phyloP scores from a whole-genome alignment of 495 filamentous ascomycete genomes.

The Aspergillus conjunctus region DNA sequence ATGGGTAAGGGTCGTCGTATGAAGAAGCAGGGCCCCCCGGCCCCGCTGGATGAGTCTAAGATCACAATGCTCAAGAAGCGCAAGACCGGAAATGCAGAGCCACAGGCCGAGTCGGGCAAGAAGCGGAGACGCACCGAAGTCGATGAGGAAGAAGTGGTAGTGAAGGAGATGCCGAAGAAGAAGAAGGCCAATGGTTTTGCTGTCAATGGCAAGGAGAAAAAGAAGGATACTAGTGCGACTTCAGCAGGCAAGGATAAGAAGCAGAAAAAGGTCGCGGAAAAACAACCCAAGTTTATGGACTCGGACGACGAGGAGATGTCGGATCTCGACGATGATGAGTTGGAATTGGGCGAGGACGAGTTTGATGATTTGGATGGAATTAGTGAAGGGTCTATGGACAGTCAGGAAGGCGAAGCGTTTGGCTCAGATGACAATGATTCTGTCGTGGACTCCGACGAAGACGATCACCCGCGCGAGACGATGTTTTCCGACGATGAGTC shows the following conservation, averaged over 20 bases:
- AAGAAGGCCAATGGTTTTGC: slow-evolving; percentile 48
- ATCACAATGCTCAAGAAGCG: slow-evolving; percentile 73
- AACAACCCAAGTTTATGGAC: slow-evolving; percentile 49
- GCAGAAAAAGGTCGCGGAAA: slow-evolving; percentile 35
- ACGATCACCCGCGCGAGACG: slow-evolving; percentile 54
- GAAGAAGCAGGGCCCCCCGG: slow-evolving; percentile 91
- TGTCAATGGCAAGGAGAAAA: slow-evolving; percentile 41
- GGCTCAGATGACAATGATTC: slow-evolving; percentile 66
- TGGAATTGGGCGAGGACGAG: slow-evolving; percentile 46
- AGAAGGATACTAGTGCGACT: slow-evolving; percentile 46
- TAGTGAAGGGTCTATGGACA: slow-evolving; percentile 51
- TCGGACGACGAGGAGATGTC: slow-evolving; percentile 36
- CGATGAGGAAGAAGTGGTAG: slow-evolving; percentile 35
- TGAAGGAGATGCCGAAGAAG: slow-evolving; percentile 43
- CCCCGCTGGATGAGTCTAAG: slow-evolving; percentile 76
- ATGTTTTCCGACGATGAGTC: slow-evolving; percentile 97
- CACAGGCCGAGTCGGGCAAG: slow-evolving; percentile 57
- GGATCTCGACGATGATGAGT: slow-evolving; percentile 32
- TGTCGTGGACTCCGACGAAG: slow-evolving; percentile 75
- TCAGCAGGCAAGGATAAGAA: slow-evolving; percentile 25
- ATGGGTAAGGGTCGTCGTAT: slow-evolving; percentile 93
- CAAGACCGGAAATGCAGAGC: slow-evolving; percentile 63
- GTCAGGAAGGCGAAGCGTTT: slow-evolving; percentile 49
- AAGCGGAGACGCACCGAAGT: slow-evolving; percentile 63
- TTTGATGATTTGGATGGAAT: slow-evolving; percentile 56